A percentile compares a stretch with the other conserved stretches of the same genome.
phyloP scores from a whole-genome alignment of 2,329 filamentous ascomycete species.

The Ceratocystis huliohia region DNA sequence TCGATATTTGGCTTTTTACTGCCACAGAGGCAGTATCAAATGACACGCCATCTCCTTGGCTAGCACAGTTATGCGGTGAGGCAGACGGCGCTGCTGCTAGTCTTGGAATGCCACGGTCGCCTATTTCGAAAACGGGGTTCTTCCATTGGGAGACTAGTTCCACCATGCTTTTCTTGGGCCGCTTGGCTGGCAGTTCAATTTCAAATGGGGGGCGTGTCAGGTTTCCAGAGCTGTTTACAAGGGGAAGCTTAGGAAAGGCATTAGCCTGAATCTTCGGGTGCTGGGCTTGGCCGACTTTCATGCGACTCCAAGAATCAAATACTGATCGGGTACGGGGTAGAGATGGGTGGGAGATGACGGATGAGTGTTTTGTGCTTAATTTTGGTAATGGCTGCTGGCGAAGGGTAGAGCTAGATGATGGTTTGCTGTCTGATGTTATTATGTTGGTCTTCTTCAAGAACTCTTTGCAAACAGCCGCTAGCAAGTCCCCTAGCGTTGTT shows the following conservation, averaged over 20 bases:
- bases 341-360: constrained; percentile 41
- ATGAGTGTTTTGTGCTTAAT: constrained; percentile 35
- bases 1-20: constrained; percentile 42
- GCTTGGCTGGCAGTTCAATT: background rate
- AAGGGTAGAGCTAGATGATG: background rate
- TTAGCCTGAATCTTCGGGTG: constrained; percentile 5
- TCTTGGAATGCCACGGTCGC: constrained; percentile 34
- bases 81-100: constrained; percentile 24
- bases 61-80: constrained; percentile 23
- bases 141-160: constrained; percentile 53
- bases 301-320: constrained; percentile 31
- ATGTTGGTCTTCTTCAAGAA: constrained; percentile 51
- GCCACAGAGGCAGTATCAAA: constrained; percentile 14
- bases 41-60: constrained; percentile 22
- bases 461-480: constrained; percentile 55
- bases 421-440: background rate
- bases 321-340: constrained; percentile 22
- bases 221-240: constrained; percentile 18
- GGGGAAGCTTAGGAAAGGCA: constrained; percentile 8
- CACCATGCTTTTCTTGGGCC: constrained; percentile 42
- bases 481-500: constrained; percentile 39
- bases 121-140: constrained; percentile 58
- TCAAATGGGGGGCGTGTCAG: constrained; percentile 21
- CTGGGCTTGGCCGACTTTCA: constrained; percentile 22
- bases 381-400: background rate